Percentiles rank a stretch among this genome's conserved stretches.
Conservation (phyloP, 2,329 filamentous ascomycete genomes). For the Xylaria sp. region DNA sequence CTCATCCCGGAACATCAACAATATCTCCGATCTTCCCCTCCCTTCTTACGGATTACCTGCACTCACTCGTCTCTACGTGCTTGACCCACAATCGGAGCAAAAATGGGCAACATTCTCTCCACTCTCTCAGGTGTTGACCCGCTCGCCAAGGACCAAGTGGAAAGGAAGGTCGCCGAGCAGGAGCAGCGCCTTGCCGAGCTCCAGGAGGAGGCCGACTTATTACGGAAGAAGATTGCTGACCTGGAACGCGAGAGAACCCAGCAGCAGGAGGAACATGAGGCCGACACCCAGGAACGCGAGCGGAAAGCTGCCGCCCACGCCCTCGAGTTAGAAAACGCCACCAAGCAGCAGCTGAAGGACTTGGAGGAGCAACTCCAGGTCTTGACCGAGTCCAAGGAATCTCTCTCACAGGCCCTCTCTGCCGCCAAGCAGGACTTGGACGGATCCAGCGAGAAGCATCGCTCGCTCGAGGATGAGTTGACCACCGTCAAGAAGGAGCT, state of each 20-base stretch:
- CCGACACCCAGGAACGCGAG: constrained; percentile 32
- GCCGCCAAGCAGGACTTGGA: constrained; percentile 33
- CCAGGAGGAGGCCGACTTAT: constrained; percentile 35
- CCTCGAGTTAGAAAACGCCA: constrained; percentile 25
- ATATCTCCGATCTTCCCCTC: neutral
- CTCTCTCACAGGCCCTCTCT: constrained; percentile 31
- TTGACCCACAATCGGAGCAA: constrained; percentile 4
- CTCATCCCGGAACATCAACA: neutral
- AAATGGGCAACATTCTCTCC: constrained; percentile 39
- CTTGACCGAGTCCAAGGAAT: constrained; percentile 23
- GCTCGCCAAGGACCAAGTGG: constrained; percentile 31
- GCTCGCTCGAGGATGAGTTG: constrained; percentile 33
- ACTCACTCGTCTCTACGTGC: neutral
- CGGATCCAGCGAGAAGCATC: constrained; percentile 34
- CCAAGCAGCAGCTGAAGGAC: constrained; percentile 20
- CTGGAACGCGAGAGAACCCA: constrained; percentile 33
- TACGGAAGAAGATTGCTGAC: constrained; percentile 36
- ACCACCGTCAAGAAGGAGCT: constrained; percentile 34
- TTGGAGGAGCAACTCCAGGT: constrained; percentile 24
- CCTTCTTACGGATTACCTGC: neutral
- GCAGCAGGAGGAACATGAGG: constrained; percentile 33
- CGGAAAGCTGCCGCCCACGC: constrained; percentile 28
- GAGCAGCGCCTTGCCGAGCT: constrained; percentile 35
- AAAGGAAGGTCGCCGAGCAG: constrained; percentile 36
- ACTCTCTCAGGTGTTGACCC: constrained; percentile 36